Conservation (phyloP, 371 early-diverging fungal genomes). For the Mortierella sp. region DNA sequence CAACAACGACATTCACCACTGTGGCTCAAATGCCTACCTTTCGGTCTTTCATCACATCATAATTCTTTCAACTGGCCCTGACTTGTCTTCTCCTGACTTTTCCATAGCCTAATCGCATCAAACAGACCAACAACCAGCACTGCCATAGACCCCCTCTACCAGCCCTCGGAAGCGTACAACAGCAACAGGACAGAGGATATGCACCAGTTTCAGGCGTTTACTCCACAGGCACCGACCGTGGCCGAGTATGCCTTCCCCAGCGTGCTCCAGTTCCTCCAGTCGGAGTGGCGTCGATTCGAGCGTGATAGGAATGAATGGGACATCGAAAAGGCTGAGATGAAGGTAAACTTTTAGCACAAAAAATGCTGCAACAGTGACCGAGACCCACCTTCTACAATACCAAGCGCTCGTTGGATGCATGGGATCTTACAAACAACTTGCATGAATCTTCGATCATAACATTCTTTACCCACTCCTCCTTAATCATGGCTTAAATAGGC, state of each 20-base stretch:
- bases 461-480: not conserved
- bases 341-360: constrained; percentile 64
- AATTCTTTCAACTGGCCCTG: not conserved
- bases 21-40: not conserved
- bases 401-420: not conserved
- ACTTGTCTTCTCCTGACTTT: not conserved
- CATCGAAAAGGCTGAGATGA: constrained; percentile 85
- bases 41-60: not conserved
- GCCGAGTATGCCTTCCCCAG: constrained; percentile 83
- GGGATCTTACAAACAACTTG: not conserved
- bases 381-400: not conserved
- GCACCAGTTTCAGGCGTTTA: constrained; percentile 52
- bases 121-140: not conserved
- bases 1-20: not conserved
- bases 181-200: constrained; percentile 18
- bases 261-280: constrained; percentile 87
- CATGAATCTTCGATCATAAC: not conserved
- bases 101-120: not conserved
- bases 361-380: not conserved
- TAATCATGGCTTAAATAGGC: constrained; percentile 61
- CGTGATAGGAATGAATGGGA: constrained; percentile 93
- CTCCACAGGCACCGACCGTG: constrained; percentile 40
- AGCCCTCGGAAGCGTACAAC: not conserved
- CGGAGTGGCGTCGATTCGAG: constrained; percentile 91
- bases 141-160: not conserved